phyloP scores from a whole-genome alignment of 2,329 filamentous ascomycete genomes.

The Epicoccum sorghinum region DNA sequence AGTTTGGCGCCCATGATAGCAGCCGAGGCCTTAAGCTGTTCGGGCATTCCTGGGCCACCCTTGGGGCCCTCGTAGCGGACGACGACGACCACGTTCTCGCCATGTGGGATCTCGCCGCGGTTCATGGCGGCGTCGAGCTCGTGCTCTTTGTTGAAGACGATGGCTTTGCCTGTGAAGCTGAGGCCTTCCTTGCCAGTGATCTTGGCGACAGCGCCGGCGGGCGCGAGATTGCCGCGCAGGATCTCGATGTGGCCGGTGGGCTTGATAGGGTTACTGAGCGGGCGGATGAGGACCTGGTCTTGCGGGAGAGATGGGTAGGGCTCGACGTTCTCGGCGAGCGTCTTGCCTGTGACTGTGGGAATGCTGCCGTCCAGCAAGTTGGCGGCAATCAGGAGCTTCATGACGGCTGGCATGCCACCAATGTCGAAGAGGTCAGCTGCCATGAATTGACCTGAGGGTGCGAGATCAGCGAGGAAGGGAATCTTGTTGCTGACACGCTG shows the following conservation, averaged over 20 bases:
- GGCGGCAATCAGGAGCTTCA: slow-evolving; percentile 82
- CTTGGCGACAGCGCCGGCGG: slow-evolving; percentile 89
- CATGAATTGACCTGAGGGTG: slow-evolving; percentile 81
- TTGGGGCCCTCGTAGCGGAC: slow-evolving; percentile 94
- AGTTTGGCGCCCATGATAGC: slow-evolving; percentile 93
- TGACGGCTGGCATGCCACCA: slow-evolving; percentile 82
- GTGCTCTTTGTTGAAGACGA: slow-evolving; percentile 86
- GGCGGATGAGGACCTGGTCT: slow-evolving; percentile 82
- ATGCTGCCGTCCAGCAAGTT: slow-evolving; percentile 78
- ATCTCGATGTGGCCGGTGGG: slow-evolving; percentile 85
- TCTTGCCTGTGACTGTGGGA: slow-evolving; percentile 82
- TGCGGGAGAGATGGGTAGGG: slow-evolving; percentile 77
- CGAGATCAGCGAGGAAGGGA: slow-evolving; percentile 84
- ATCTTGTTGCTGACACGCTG: slow-evolving; percentile 81
- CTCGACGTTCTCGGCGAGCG: slow-evolving; percentile 79
- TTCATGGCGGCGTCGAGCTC: slow-evolving; percentile 77
- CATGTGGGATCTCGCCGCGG: slow-evolving; percentile 70
- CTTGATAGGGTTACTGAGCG: slow-evolving; percentile 84
- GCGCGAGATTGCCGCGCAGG: slow-evolving; percentile 84
- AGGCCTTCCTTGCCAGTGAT: slow-evolving; percentile 96
- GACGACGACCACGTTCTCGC: slow-evolving; percentile 84
- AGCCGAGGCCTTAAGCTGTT: slow-evolving; percentile 86
- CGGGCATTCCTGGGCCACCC: slow-evolving; percentile 94
- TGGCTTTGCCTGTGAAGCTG: slow-evolving; percentile 77
- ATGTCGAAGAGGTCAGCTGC: slow-evolving; percentile 89